Base-by-base conservation (phyloP, 345 rosid genomes). In the Abelmoschus esculentus region DNA sequence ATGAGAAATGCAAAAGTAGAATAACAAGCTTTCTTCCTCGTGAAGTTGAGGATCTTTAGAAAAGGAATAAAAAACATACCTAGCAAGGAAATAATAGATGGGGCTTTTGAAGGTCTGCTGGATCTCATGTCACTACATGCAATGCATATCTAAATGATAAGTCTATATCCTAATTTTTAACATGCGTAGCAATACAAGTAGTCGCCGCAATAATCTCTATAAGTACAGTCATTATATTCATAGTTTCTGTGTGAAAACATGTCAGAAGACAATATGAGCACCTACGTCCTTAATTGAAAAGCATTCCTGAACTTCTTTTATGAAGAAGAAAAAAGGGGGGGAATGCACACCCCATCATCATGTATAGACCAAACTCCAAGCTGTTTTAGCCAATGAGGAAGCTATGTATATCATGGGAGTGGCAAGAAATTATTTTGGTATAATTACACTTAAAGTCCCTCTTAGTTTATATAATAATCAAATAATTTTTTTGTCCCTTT, bases 41-140 rank as follows among this genome's bases (percentile, higher is more conserved):
- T 61, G 46, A 61, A 34, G 26, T 42, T 34, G 7, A 42, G n/a
- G 67, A 63, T 42, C 52, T 42, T 19, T 63, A 14, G 22, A 52
- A 10, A 42, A n/a, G n/a, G n/a, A 22, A 22, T 22, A 0, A 60
- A 12, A 57, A 18, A 63, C 78, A 14, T 89, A 93, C 97, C 96
- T 84, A 91, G 80, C 82, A 93, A 87, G 72, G 98, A 83, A 66
- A 89, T 80, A 69, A 93, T 74, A 28, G 98, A 89, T 1, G 98
- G 96, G 29, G 87, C 78, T 73, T 84, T 86, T 55, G 92, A 81
- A 76, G 85, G 81, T 75, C 81, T 91, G 40, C 86, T 83, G 64
- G 87, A 32, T 80, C 76, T 85, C 79, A 79, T 69, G 80, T 84
- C 86, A 18, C 85, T 40, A 73, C 90, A 96, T 85, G 85, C 57